Conservation (phyloP, 139 green algal genomes). For the Limnomonas spitsbergensis region DNA sequence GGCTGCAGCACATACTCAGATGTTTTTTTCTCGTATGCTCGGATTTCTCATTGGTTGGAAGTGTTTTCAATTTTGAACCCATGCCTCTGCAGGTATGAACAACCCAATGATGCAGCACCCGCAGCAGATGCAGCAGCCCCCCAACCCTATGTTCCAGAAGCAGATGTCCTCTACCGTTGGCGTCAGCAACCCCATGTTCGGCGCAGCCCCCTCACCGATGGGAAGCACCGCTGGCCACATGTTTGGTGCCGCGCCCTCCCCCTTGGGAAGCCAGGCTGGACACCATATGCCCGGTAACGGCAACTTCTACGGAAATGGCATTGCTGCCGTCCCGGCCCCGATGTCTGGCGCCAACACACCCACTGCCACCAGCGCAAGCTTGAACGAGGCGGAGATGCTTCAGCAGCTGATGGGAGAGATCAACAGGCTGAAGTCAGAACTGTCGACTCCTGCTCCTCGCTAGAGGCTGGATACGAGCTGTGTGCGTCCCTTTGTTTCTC, state of each 20-base stretch:
- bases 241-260: slow-evolving; percentile 23
- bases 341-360: neutral
- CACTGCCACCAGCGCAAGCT: neutral
- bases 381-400: slow-evolving; percentile 48
- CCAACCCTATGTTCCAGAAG: neutral
- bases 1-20: no score
- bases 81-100: slow-evolving; percentile 7
- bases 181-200: slow-evolving; percentile 24
- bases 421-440: slow-evolving; percentile 41
- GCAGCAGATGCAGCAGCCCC: neutral
- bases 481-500: no score
- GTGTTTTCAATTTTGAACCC: no score
- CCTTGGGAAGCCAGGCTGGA: slow-evolving; percentile 22
- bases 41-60: no score
- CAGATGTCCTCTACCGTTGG: neutral
- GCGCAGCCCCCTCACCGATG: slow-evolving; percentile 25
- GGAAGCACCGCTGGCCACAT: slow-evolving; percentile 11
- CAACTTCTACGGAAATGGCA: neutral
- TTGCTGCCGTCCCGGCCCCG: neutral
- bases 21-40: no score
- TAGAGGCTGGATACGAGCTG: no score
- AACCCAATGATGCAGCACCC: slow-evolving; percentile 10
- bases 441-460: slow-evolving; percentile 21
- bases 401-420: slow-evolving; percentile 54
- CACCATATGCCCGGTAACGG: slow-evolving; percentile 18